These are phyloP conservation scores for Akanthomyces muscarius DNA, from an alignment of 2,329 filamentous ascomycete species.

Conservation along the genomic window DNA sequence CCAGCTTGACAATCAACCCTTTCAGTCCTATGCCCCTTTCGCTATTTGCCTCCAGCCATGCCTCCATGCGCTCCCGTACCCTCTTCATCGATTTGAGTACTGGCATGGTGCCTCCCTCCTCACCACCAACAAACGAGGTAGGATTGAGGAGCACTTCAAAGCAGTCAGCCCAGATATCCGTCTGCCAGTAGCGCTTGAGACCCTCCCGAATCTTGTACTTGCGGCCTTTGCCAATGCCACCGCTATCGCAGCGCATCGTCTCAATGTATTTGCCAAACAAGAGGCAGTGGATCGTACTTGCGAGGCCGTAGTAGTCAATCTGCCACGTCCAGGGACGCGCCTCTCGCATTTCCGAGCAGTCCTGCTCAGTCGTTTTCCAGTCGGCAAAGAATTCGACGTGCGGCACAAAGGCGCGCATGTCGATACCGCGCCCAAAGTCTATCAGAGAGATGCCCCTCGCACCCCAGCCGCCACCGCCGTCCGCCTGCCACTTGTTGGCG, in stretches of 20 bases:
- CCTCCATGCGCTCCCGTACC: constrained; percentile 76
- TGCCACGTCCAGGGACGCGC: constrained; percentile 95
- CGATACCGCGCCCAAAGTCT: constrained; percentile 91
- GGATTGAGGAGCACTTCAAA: constrained; percentile 89
- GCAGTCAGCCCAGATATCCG: constrained; percentile 77
- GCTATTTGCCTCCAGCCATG: constrained; percentile 73
- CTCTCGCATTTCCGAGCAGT: constrained; percentile 95
- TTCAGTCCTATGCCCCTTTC: constrained; percentile 77
- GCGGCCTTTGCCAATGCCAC: constrained; percentile 57
- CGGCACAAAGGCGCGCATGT: constrained; percentile 78
- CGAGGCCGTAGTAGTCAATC: constrained; percentile 91
- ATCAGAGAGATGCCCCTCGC: constrained; percentile 80
- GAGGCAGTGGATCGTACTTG: constrained; percentile 80
- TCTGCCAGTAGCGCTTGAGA: constrained; percentile 95
- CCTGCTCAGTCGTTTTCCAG: constrained; percentile 82
- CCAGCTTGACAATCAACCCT: constrained; percentile 61
- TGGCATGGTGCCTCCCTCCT: constrained; percentile 67
- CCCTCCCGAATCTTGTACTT: constrained; percentile 77
- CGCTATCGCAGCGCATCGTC: constrained; percentile 56
- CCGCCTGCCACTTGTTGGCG: constrained; percentile 62
- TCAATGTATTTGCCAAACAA: constrained; percentile 96
- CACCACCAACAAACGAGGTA: constrained; percentile 57
- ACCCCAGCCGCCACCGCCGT: constrained; percentile 74
- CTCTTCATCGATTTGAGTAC: constrained; percentile 64
- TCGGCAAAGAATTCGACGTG: constrained; percentile 84